A percentile compares a stretch with the other conserved stretches of the same genome.
phyloP scores from a whole-genome alignment of 768 basidiomycete species.

The Mycena belliarum region DNA sequence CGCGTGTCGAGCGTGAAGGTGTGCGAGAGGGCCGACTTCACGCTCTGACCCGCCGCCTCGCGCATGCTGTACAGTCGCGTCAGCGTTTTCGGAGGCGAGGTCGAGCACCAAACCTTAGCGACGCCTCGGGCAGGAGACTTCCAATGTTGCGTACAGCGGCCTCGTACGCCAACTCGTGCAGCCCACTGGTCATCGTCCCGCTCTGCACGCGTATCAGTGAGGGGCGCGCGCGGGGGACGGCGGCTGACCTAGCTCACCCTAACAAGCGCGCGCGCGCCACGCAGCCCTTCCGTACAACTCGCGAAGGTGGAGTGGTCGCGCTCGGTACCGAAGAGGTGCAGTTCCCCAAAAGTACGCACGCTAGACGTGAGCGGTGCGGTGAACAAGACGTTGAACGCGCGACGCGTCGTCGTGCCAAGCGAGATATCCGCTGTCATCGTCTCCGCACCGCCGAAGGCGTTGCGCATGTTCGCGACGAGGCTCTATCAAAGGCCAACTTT shows the following conservation, averaged over 20 bases:
- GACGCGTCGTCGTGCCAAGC: conserved; percentile 84
- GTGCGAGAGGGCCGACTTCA: conserved; percentile 86
- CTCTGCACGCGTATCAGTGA: conserved; percentile 33
- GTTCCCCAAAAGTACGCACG: conserved; percentile 68
- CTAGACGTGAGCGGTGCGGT: conserved; percentile 59
- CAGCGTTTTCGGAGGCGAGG: background rate
- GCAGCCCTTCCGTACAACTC: conserved; percentile 63
- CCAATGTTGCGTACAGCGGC: conserved; percentile 76
- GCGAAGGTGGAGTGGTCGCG: conserved; percentile 81
- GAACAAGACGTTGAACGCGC: conserved; percentile 74
- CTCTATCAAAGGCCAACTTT: conserved; percentile 41
- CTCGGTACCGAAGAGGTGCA: conserved; percentile 73
- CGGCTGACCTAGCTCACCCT: conserved; percentile 71
- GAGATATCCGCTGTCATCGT: conserved; percentile 80
- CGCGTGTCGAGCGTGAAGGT: conserved; percentile 75
- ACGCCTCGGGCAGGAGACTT: conserved; percentile 71
- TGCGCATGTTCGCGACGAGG: conserved; percentile 77
- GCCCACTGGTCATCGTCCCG: conserved; percentile 38
- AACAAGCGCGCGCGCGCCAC: conserved; percentile 66
- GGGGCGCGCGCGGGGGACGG: conserved; percentile 18
- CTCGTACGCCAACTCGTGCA: conserved; percentile 86
- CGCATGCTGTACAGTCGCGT: conserved; percentile 61
- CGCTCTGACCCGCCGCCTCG: conserved; percentile 73
- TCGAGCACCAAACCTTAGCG: conserved; percentile 63
- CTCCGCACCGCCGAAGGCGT: conserved; percentile 92